A percentile compares a stretch with the other conserved stretches of the same genome.
phyloP scores from a whole-genome alignment of 2,329 filamentous ascomycete species.

The Aspergillus neotritici region DNA sequence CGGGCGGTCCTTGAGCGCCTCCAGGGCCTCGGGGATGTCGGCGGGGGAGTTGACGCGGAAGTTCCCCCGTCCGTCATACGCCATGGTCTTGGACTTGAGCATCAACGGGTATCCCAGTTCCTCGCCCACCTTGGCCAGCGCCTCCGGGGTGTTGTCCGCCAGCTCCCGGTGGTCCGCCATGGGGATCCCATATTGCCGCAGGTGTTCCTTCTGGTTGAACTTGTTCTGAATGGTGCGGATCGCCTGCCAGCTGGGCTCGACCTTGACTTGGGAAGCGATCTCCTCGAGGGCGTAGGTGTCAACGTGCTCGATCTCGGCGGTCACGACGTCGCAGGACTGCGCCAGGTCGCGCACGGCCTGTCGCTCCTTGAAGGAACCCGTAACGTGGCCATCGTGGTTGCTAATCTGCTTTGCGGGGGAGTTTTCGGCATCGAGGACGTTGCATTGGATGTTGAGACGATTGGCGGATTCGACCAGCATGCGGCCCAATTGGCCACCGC shows the following conservation, averaged over 20 bases:
- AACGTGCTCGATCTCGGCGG: conserved; percentile 93
- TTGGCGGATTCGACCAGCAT: conserved; percentile 92
- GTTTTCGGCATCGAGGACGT: conserved; percentile 69
- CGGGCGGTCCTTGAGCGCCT: conserved; percentile 61
- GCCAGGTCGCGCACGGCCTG: conserved; percentile 76
- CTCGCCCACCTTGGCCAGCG: conserved; percentile 58
- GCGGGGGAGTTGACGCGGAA: conserved; percentile 56
- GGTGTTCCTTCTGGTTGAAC: conserved; percentile 78
- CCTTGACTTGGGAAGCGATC: conserved; percentile 60
- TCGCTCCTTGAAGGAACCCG: conserved; percentile 81
- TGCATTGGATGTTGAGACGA: conserved; percentile 69
- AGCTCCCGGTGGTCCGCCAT: conserved; percentile 67
- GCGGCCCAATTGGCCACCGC: conserved; percentile 73
- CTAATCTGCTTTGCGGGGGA: conserved; percentile 83
- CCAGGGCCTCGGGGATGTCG: conserved; percentile 61
- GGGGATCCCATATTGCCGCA: conserved; percentile 62
- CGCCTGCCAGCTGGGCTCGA: conserved; percentile 80
- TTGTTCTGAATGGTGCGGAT: conserved; percentile 91
- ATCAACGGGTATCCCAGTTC: conserved; percentile 78
- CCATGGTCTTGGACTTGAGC: conserved; percentile 84
- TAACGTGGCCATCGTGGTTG: conserved; percentile 65
- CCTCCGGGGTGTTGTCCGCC: conserved; percentile 52
- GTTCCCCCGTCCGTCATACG: conserved; percentile 84
- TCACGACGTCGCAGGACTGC: conserved; percentile 69
- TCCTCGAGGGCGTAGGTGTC: conserved; percentile 86